Conservation (phyloP, 176 grass and related monocot genomes). For the Leersia perrieri region DNA sequence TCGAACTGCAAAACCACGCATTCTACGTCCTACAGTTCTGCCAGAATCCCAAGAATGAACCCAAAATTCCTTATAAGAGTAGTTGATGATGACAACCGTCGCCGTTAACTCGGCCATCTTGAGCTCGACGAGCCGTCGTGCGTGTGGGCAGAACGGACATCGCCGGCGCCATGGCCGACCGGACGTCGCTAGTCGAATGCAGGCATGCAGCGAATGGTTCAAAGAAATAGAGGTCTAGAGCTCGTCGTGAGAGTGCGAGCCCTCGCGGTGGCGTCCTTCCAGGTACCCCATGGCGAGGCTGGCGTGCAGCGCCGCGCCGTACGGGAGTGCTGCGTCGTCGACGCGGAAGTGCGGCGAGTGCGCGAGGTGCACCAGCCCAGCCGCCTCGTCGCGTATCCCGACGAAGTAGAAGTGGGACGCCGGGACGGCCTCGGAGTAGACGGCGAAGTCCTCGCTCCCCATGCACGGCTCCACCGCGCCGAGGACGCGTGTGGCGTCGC, state of each 20-base stretch:
- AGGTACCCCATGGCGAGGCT: slow-evolving; percentile 72
- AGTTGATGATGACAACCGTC: neutral
- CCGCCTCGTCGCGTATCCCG: slow-evolving; percentile 43
- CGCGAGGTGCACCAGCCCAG: slow-evolving; percentile 18
- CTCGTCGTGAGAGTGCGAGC: slow-evolving; percentile 39
- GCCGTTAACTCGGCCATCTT: neutral
- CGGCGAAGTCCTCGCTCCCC: slow-evolving; percentile 87
- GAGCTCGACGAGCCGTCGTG: neutral
- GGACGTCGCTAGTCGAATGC: neutral
- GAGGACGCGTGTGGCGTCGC: slow-evolving; percentile 29
- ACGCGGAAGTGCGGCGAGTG: slow-evolving; percentile 79
- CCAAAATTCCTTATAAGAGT: neutral
- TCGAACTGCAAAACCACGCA: neutral
- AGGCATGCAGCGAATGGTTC: neutral
- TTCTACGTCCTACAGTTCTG: neutral
- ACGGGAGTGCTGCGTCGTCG: slow-evolving; percentile 69
- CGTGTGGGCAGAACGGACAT: neutral
- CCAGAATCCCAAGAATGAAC: neutral
- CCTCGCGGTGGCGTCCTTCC: slow-evolving; percentile 8
- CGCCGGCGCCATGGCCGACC: neutral
- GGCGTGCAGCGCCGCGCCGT: slow-evolving; percentile 78
- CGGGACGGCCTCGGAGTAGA: slow-evolving; percentile 63
- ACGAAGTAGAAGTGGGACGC: slow-evolving; percentile 76
- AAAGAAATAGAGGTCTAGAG: slow-evolving; percentile 56
- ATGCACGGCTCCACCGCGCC: slow-evolving; percentile 45